Percentiles rank a stretch among this genome's conserved stretches.
Conservation (phyloP, 2,329 filamentous ascomycete genomes). For the Ceratocystis ficicola region DNA sequence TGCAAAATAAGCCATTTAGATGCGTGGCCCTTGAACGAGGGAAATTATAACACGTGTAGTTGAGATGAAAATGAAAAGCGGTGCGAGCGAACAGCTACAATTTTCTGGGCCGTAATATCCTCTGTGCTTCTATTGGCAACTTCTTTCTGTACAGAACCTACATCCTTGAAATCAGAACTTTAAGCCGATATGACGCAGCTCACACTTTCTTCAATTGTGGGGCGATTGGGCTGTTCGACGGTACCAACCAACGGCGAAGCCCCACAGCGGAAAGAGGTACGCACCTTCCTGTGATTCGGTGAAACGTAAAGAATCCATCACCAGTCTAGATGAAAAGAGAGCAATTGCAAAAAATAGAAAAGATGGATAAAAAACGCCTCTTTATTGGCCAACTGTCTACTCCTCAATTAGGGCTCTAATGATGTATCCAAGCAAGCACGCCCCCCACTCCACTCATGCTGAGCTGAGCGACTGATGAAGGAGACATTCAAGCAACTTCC, state of each 20-base stretch:
- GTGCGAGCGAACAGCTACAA: neutral
- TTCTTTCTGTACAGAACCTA: neutral
- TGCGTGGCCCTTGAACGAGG: neutral
- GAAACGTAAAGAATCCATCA: neutral
- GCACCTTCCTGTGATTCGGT: neutral
- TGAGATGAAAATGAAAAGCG: neutral
- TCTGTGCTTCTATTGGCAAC: neutral
- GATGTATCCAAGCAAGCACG: neutral
- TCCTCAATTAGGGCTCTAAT: neutral
- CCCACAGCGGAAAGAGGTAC: neutral
- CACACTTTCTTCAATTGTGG: neutral
- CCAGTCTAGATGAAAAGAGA: neutral
- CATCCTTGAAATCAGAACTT: constrained; percentile 10
- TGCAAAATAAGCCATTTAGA: constrained; percentile 77
- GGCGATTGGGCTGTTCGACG: neutral
- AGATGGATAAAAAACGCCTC: neutral
- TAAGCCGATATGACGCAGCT: neutral
- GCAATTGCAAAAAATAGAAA: neutral
- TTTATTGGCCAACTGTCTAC: neutral
- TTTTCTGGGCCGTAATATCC: too few species aligned
- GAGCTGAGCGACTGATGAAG: neutral
- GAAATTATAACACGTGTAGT: neutral
- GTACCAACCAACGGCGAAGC: neutral
- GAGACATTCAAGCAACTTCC: neutral
- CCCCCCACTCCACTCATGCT: neutral